These are phyloP conservation scores for Kregervanrija pseudodelftensis DNA, from an alignment of 805 yeast genomes.

Conservation along the genomic window DNA sequence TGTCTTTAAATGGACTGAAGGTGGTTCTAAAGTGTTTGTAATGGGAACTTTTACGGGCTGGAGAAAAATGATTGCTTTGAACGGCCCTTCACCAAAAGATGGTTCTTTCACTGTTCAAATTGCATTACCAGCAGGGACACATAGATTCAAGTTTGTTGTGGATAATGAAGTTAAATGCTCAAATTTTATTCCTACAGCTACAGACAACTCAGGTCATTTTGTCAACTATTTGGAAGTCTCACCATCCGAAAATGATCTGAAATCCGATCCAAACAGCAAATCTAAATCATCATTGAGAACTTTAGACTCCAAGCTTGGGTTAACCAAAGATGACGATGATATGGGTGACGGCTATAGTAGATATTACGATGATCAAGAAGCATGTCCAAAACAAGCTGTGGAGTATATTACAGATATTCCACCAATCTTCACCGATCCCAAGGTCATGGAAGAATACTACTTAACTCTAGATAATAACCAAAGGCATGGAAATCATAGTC, in stretches of 20 bases:
- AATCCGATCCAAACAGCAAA: constrained; percentile 18
- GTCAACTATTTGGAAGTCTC: constrained; percentile 81
- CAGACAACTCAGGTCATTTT: constrained; percentile 94
- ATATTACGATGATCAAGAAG: constrained; percentile 46
- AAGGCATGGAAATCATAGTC: constrained; percentile 42
- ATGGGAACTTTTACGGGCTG: constrained; percentile 98
- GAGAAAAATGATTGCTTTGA: constrained; percentile 92
- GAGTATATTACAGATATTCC: constrained; percentile 66
- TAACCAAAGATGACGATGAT: constrained; percentile 65
- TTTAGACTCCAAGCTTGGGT: constrained; percentile 55
- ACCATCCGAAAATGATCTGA: constrained; percentile 24
- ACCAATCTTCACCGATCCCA: constrained; percentile 77
- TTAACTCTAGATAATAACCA: constrained; percentile 67
- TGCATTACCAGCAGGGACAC: constrained; percentile 85
- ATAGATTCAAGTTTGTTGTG: constrained; percentile 86
- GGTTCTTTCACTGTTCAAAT: constrained; percentile 59
- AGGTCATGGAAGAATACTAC: constrained; percentile 82
- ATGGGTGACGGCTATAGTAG: constrained; percentile 78
- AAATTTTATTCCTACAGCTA: constrained; percentile 89
- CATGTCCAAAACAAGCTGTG: constrained; percentile 21
- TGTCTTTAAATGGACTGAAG: constrained; percentile 87
- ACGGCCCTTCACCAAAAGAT: constrained; percentile 41
- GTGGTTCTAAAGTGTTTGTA: constrained; percentile 92
- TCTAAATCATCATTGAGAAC: constrained; percentile 29
- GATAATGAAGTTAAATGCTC: constrained; percentile 89